Conservation (phyloP, 495 filamentous ascomycete genomes). For the Podospora pseudoanserina region DNA sequence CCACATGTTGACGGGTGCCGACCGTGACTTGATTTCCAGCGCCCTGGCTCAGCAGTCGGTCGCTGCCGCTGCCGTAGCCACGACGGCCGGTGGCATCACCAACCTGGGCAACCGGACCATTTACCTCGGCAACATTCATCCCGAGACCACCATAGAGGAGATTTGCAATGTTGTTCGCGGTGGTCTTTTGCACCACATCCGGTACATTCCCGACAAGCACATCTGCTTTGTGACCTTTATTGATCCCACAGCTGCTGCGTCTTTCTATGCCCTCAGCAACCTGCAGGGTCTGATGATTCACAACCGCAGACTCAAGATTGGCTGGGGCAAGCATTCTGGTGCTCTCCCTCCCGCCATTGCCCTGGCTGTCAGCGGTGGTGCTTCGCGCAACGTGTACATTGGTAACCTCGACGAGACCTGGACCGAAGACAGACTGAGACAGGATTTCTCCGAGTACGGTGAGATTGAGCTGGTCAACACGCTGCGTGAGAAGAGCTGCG, state of each 20-base stretch:
- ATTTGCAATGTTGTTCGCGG: constrained; percentile 97
- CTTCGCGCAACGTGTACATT: constrained; percentile 95
- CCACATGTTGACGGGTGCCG: constrained; percentile 90
- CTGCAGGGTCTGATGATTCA: constrained; percentile 98
- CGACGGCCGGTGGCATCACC: constrained; percentile 91
- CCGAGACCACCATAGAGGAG: constrained; percentile 96
- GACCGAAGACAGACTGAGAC: constrained; percentile 90
- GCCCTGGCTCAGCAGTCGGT: constrained; percentile 96
- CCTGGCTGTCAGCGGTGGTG: constrained; percentile 90
- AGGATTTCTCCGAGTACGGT: constrained; percentile 96
- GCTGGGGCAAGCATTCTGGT: constrained; percentile 98
- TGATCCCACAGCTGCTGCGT: constrained; percentile 94
- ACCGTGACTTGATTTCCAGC: constrained; percentile 92
- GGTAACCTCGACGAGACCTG: constrained; percentile 96
- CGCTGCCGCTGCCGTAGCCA: constrained; percentile 93
- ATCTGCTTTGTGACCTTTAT: constrained; percentile 99
- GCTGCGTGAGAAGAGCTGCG: constrained; percentile 96
- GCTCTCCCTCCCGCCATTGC: constrained; percentile 96
- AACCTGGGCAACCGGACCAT: constrained; percentile 97
- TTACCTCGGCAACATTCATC: constrained; percentile 97
- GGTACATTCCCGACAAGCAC: constrained; percentile 99
- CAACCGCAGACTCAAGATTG: constrained; percentile 95
- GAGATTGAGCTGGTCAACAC: constrained; percentile 98
- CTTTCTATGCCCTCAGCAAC: constrained; percentile 96
- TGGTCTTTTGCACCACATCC: constrained; percentile 91